Evolutionary conservation across 345 rosid genomes (phyloP).

Genomic region (Capsella bursapastoris): DNA sequence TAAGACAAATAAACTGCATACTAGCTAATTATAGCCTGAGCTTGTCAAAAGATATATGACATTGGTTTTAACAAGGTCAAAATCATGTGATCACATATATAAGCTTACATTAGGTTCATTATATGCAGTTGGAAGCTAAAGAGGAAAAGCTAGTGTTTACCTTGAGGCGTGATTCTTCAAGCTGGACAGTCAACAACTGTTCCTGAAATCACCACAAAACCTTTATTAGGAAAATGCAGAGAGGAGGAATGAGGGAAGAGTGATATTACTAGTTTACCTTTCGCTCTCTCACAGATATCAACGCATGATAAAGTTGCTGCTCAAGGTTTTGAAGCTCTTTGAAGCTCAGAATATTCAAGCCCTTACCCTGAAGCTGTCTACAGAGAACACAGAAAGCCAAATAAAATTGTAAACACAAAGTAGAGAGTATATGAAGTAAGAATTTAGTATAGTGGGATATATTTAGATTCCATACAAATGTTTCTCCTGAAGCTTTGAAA

Average conservation of each 20-base stretch:
- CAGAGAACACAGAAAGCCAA: constrained; percentile 23
- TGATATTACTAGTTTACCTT: constrained; percentile 54
- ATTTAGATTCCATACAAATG: constrained; percentile 59
- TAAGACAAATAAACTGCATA: constrained; percentile 4
- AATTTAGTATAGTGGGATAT: not conserved
- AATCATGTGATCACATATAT: constrained; percentile 20
- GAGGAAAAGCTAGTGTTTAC: constrained; percentile 48
- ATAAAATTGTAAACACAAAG: not conserved
- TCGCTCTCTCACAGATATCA: constrained; percentile 70
- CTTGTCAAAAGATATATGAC: not conserved
- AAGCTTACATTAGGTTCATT: not conserved
- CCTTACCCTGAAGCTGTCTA: constrained; percentile 75
- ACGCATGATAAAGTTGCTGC: constrained; percentile 64
- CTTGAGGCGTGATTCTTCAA: constrained; percentile 80
- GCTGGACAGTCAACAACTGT: constrained; percentile 66
- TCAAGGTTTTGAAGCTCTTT: constrained; percentile 80
- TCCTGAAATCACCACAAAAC: constrained; percentile 60
- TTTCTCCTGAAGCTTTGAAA: constrained; percentile 70
- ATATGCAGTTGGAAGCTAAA: constrained; percentile 7
- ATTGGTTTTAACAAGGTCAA: not conserved
- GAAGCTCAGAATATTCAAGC: constrained; percentile 62
- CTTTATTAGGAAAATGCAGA: constrained; percentile 27
- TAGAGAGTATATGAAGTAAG: not conserved
- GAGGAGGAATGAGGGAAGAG: not conserved
- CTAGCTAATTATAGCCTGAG: constrained; percentile 16